These are phyloP conservation scores for Vanderwaltozyma yarrowii DNA, from an alignment of 805 yeast species.

Conservation along the genomic window DNA sequence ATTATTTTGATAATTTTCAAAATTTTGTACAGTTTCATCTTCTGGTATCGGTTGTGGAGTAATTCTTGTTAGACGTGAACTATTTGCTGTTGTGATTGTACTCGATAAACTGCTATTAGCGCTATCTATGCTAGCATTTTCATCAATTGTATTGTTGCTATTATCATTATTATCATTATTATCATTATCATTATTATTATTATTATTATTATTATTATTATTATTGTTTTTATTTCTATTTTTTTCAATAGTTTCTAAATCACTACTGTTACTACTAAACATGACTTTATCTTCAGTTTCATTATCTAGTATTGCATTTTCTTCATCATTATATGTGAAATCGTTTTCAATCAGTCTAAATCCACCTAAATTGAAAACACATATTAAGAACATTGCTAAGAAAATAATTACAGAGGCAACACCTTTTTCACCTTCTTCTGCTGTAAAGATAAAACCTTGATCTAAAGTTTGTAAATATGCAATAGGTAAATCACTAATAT, in stretches of 20 bases:
- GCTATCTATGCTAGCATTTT: conserved; percentile 7
- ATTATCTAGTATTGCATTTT: conserved; percentile 7
- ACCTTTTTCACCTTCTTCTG: conserved; percentile 58
- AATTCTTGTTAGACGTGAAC: background rate
- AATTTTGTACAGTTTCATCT: background rate
- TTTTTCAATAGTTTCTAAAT: background rate
- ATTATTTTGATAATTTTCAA: background rate
- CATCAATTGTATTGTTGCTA: conserved; percentile 32
- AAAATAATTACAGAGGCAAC: conserved; percentile 77
- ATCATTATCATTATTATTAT: background rate
- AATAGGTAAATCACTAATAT: conserved; percentile 68
- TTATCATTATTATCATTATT: conserved; percentile 33
- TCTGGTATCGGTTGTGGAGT: conserved; percentile 2
- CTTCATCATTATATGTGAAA: conserved; percentile 33
- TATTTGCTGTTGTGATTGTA: background rate
- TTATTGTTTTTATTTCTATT: background rate
- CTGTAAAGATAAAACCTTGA: conserved; percentile 46
- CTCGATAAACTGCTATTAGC: background rate
- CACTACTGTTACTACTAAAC: background rate
- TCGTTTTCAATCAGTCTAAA: conserved; percentile 62
- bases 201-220: background rate
- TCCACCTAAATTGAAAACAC: conserved; percentile 69
- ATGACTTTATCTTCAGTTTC: background rate
- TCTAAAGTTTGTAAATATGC: conserved; percentile 66
- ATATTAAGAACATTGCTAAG: conserved; percentile 52